These are phyloP conservation scores for Cyberlindnera veronae DNA, from an alignment of 805 yeast species.

Conservation along the genomic window DNA sequence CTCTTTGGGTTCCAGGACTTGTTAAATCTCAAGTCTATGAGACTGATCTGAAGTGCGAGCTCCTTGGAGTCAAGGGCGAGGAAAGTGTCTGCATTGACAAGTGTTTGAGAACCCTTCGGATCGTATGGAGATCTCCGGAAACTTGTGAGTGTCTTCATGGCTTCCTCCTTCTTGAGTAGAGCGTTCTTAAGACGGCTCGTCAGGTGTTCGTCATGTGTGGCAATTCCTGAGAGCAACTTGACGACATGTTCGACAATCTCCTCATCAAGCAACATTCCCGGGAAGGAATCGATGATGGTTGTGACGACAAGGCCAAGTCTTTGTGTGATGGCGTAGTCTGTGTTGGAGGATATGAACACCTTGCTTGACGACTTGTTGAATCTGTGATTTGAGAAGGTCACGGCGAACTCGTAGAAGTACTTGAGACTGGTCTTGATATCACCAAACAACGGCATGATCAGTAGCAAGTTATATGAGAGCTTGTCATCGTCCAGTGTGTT, in stretches of 20 bases:
- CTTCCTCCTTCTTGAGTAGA: conserved; percentile 49
- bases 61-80: conserved; percentile 48
- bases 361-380: conserved; percentile 17
- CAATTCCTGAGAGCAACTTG: conserved; percentile 45
- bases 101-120: conserved; percentile 25
- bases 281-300: conserved; percentile 54
- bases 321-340: conserved; percentile 41
- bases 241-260: conserved; percentile 56
- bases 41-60: conserved; percentile 61
- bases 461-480: conserved; percentile 40
- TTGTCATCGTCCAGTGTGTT: conserved; percentile 40
- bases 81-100: conserved; percentile 42
- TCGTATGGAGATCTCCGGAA: conserved; percentile 22
- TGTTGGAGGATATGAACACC: conserved; percentile 28
- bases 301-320: conserved; percentile 52
- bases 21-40: conserved; percentile 64
- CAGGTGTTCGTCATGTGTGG: conserved; percentile 45
- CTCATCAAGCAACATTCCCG: conserved; percentile 67
- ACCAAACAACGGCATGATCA: conserved; percentile 54
- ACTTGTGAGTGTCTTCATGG: conserved; percentile 36
- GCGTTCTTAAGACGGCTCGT: conserved; percentile 50
- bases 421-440: conserved; percentile 42
- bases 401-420: conserved; percentile 41
- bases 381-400: conserved; percentile 9
- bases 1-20: conserved; percentile 71